Evolutionary conservation across 2,329 filamentous ascomycete species (phyloP).

Genomic region (Trichoderma koningii): DNA sequence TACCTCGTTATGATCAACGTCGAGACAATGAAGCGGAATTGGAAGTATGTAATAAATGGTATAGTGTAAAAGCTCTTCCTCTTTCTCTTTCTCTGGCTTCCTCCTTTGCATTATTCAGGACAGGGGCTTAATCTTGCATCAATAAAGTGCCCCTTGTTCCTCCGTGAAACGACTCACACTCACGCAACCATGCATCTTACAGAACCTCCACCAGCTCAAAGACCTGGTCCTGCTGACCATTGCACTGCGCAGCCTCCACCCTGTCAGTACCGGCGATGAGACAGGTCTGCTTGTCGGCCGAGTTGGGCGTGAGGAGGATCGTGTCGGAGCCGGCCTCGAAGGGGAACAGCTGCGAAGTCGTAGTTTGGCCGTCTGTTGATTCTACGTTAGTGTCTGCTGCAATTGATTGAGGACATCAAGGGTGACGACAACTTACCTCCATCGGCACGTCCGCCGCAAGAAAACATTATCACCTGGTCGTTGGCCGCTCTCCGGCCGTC

Average conservation of each 20-base stretch:
- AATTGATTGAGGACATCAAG: conserved; percentile 27
- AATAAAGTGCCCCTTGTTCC: not conserved
- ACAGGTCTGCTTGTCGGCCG: conserved; percentile 42
- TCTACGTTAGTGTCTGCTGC: not conserved
- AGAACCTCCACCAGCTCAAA: conserved; percentile 31
- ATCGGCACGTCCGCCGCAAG: conserved; percentile 54
- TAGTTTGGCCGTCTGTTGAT: conserved; percentile 46
- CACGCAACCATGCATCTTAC: conserved; percentile 10
- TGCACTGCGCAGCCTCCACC: conserved; percentile 36
- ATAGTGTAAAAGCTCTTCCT: conserved; percentile 1
- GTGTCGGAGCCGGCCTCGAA: conserved; percentile 45
- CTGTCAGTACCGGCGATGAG: conserved; percentile 29
- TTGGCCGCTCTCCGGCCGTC: conserved; percentile 47
- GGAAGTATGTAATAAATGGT: conserved; percentile 5
- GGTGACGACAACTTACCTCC: conserved; percentile 41
- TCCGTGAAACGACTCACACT: conserved; percentile 1
- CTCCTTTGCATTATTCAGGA: not conserved
- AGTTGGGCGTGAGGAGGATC: conserved; percentile 50
- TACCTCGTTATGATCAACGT: conserved; percentile 8
- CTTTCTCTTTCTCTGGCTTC: not conserved
- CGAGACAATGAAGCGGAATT: not conserved
- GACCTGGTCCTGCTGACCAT: conserved; percentile 31
- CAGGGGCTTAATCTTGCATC: not conserved
- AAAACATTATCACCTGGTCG: conserved; percentile 54
- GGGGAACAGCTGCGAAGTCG: conserved; percentile 52